Base-by-base conservation (phyloP, 768 basidiomycete species). In the Boletus fagicola region DNA sequence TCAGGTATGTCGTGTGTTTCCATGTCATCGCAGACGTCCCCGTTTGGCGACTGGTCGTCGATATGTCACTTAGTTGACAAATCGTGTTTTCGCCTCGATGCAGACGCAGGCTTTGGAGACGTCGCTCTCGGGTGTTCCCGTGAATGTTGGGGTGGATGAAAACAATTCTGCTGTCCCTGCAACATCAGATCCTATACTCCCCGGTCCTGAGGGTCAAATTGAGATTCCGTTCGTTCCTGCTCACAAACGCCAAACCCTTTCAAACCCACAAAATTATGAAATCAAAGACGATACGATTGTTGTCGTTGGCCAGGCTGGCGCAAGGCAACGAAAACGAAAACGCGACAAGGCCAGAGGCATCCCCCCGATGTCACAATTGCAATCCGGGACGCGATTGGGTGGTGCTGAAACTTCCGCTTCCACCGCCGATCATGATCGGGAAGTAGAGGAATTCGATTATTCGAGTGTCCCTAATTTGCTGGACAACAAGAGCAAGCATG, bases 211-310 rank as follows among this genome's bases (percentile, higher is more conserved):
- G 24, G 80, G 78, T 71, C 80, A 84, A 52, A 79, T 83, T 36
- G 91, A 92, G 71, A 82, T 94, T 8, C 85, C 92, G 1, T 95
- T 86, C 61, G 78, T 95, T 10, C 92, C 92, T 47, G 79, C 83
- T 1, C 72, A 82, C 0, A 79, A 85, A 64, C 83, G 92, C 20
- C 70, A 66, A 39, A 57, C 63, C 28, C 55, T 52, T 50, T 49
- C 58, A 40, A 61, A 60, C 16, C 33, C 53, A 18, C 56, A 53
- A 38, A 46, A 40, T 30, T 45, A 58, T 26, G 40, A 66, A 35
- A 69, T 68, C 20, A 73, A 74, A 33, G 83, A 86, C 45, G 90
- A 90, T 65, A 76, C 82, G 1, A 85, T 93, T 51, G 82, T 92
- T 7, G 79, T 88, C 15, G 88, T 91, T 18, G 89, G 89, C 8